phyloP scores from a whole-genome alignment of 306 rosid species.

The Cyclanthera cordifolia region DNA sequence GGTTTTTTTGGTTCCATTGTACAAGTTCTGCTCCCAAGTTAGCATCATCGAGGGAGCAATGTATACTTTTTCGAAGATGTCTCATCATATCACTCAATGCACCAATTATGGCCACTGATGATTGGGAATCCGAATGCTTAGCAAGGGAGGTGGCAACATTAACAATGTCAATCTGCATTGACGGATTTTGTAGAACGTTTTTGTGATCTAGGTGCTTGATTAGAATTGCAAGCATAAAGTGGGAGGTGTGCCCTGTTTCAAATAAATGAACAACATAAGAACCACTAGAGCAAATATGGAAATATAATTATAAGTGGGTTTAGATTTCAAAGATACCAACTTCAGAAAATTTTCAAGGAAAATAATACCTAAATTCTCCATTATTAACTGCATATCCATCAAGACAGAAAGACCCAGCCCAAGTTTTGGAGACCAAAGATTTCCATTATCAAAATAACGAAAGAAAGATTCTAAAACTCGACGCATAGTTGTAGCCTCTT shows the following conservation, averaged over 20 bases:
- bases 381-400: constrained; percentile 57
- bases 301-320: background rate
- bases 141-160: constrained; percentile 62
- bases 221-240: constrained; percentile 59
- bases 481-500: constrained; percentile 74
- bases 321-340: constrained; percentile 12
- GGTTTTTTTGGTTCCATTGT: constrained; percentile 50
- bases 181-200: constrained; percentile 55
- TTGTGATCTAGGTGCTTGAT: constrained; percentile 87
- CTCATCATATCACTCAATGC: constrained; percentile 74
- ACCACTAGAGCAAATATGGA: background rate
- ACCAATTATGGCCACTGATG: constrained; percentile 60
- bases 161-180: constrained; percentile 72
- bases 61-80: constrained; percentile 71
- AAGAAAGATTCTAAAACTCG: constrained; percentile 81
- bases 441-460: constrained; percentile 61
- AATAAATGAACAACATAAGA: background rate
- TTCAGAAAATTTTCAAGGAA: background rate
- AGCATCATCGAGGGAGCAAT: constrained; percentile 50
- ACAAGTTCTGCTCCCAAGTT: constrained; percentile 35
- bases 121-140: constrained; percentile 46
- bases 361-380: constrained; percentile 62
- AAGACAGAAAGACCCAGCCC: constrained; percentile 64
- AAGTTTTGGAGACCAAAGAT: constrained; percentile 52
- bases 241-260: constrained; percentile 66